phyloP scores from a whole-genome alignment of 257 asterid genomes.

The Plectranthus barbatus region DNA sequence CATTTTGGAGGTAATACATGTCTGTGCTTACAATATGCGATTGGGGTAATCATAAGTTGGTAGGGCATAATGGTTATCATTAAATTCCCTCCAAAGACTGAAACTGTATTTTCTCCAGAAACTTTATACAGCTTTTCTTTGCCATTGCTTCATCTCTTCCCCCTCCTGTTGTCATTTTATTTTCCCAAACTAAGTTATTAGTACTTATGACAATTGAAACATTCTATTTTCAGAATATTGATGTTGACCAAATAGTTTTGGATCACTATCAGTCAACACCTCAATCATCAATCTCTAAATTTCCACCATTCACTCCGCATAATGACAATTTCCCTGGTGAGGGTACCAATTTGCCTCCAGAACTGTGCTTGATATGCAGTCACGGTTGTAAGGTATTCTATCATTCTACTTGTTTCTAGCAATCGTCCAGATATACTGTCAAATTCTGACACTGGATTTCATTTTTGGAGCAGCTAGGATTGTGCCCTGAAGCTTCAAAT shows the following conservation, averaged over 20 bases:
- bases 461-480: slow-evolving; percentile 59
- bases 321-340: slow-evolving; percentile 21
- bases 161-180: neutral
- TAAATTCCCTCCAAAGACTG: neutral
- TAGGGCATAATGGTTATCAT: neutral
- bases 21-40: slow-evolving; percentile 5
- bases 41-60: neutral
- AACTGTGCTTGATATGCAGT: slow-evolving; percentile 58
- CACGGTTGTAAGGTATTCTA: slow-evolving; percentile 66
- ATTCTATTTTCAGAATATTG: slow-evolving; percentile 50
- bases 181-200: slow-evolving; percentile 8
- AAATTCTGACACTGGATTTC: slow-evolving; percentile 16
- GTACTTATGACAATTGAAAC: slow-evolving; percentile 1
- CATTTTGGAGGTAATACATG: slow-evolving; percentile 65
- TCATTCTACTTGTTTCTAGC: slow-evolving; percentile 2
- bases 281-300: slow-evolving; percentile 60
- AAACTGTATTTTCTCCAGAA: neutral
- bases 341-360: slow-evolving; percentile 56
- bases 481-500: slow-evolving; percentile 69
- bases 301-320: slow-evolving; percentile 59
- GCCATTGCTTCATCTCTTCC: neutral
- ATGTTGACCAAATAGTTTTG: slow-evolving; percentile 69
- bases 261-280: slow-evolving; percentile 81
- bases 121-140: slow-evolving; percentile 1
- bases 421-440: slow-evolving; percentile 11